Conservation (phyloP, 1,284 basidiomycete genomes). For the Leccinum huronense region DNA sequence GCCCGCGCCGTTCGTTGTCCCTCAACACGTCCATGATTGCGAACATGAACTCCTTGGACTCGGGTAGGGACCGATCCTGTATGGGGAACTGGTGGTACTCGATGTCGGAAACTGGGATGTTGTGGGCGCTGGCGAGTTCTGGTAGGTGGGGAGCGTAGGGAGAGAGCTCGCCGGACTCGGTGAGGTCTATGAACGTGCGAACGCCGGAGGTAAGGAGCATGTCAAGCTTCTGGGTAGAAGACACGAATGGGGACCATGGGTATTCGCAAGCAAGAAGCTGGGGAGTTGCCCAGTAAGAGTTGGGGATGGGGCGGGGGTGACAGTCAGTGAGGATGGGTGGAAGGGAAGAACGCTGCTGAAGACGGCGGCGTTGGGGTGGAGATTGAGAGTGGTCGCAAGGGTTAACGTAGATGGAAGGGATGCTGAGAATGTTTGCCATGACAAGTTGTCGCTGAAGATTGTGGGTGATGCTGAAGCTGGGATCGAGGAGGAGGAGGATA, state of each 20-base stretch:
- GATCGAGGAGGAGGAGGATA: conserved; percentile 8
- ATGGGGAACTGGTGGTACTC: conserved; percentile 77
- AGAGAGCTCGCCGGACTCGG: conserved; percentile 66
- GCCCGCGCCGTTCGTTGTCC: conserved; percentile 54
- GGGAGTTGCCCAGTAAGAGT: conserved; percentile 78
- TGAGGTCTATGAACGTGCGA: conserved; percentile 76
- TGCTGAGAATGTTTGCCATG: conserved; percentile 16
- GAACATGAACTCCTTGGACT: conserved; percentile 53
- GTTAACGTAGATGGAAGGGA: conserved; percentile 15
- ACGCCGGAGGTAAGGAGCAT: conserved; percentile 66
- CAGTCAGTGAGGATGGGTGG: conserved; percentile 16
- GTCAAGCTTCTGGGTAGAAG: conserved; percentile 59
- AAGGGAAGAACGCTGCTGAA: conserved; percentile 26
- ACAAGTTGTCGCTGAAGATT: conserved; percentile 3
- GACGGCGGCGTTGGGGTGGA: background rate
- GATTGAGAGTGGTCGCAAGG: background rate
- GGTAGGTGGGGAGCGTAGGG: conserved; percentile 60
- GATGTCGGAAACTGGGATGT: conserved; percentile 51
- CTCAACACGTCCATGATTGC: conserved; percentile 54
- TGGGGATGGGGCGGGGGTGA: conserved; percentile 61
- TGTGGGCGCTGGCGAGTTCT: conserved; percentile 50
- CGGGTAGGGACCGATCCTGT: conserved; percentile 62
- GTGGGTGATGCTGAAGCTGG: conserved; percentile 8
- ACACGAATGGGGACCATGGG: conserved; percentile 59
- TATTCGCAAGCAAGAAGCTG: conserved; percentile 74